Conservation (phyloP, 176 grass and related monocot species). For the Stipa capillata region DNA sequence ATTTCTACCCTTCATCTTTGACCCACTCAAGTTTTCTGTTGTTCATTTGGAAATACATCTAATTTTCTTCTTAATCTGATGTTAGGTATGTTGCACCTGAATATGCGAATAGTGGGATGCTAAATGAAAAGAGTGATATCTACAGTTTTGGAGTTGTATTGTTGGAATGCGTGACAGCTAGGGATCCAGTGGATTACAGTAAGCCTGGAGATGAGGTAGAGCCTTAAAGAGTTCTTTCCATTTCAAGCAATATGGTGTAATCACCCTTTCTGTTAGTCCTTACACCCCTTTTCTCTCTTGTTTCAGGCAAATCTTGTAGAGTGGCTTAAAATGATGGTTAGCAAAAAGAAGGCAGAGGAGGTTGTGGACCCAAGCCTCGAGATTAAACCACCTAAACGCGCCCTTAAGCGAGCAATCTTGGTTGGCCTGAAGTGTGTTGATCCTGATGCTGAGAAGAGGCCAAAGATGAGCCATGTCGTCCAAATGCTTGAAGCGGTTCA, state of each 20-base stretch:
- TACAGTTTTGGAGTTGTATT: conserved; percentile 97
- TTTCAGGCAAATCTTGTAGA: conserved; percentile 83
- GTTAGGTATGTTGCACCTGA: conserved; percentile 95
- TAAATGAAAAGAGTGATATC: conserved; percentile 97
- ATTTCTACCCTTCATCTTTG: not conserved
- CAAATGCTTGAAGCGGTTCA: conserved; percentile 88
- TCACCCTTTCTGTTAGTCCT: not conserved
- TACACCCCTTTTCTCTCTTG: conserved; percentile 7
- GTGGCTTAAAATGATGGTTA: conserved; percentile 93
- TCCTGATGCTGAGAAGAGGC: conserved; percentile 86
- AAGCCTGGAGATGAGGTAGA: conserved; percentile 72
- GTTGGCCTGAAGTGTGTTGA: conserved; percentile 87
- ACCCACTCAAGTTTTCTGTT: not conserved
- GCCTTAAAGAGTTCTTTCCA: not conserved
- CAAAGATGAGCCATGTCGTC: conserved; percentile 94
- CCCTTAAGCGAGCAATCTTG: conserved; percentile 78
- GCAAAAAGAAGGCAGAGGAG: conserved; percentile 68
- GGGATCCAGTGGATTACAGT: conserved; percentile 86
- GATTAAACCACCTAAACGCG: conserved; percentile 59
- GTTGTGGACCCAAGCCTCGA: conserved; percentile 71
- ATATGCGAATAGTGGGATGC: conserved; percentile 85
- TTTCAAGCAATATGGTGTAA: conserved; percentile 2
- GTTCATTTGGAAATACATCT: not conserved
- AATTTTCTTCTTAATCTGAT: conserved; percentile 30
- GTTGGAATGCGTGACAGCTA: conserved; percentile 76